Base-by-base conservation (phyloP, 2,329 filamentous ascomycete species). In the Alternaria brassicae region DNA sequence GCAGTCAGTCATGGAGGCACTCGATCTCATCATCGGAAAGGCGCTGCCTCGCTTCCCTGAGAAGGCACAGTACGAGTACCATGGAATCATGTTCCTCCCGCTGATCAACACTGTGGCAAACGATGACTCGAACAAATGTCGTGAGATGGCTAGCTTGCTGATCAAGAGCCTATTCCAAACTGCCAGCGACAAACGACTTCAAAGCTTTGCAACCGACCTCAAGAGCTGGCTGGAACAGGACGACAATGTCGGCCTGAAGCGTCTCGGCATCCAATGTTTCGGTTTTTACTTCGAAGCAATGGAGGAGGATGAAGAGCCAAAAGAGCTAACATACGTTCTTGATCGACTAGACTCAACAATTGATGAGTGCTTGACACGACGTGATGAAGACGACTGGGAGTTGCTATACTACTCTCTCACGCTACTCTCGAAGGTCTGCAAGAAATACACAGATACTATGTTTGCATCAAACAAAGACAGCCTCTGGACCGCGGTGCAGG, bases 1-100 rank as follows among this genome's bases (percentile, higher is more conserved):
- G 36, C 84, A 97, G 61, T 97, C 93, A 1, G 92, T 97, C 27
- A 92, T 99, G 87, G 95, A 99, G 78, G 88, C 94, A 3, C 84
- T 97, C 44, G 90, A 97, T 72, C 83, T 93, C 41, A 82, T 99
- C n/a, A 82, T 98, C 21, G 88, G 87, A 63, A 98, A 97, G 79
- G 89, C 68, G 2, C 28, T 72, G n/a, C 65, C 69, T 15, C 59
- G 65, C 7, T 71, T 93, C 4, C 89, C 90, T 0, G 87, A 92
- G 37, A 70, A 74, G 49, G 87, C 93, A 44, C 87, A 93, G 7
- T 92, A 96, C 74, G 91, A 97, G 66, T 86, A 97, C 32, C 85
- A 92, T 0, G 87, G 87, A 1, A 90, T 88, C 19, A 91, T 93
- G 73, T 99, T 97, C 80, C 84, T 96, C 21, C 93, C 93, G 0